Percentiles rank a stretch among this genome's conserved stretches.
phyloP scores from a whole-genome alignment of 495 filamentous ascomycete species.

The Tuber microsphaerosporum region DNA sequence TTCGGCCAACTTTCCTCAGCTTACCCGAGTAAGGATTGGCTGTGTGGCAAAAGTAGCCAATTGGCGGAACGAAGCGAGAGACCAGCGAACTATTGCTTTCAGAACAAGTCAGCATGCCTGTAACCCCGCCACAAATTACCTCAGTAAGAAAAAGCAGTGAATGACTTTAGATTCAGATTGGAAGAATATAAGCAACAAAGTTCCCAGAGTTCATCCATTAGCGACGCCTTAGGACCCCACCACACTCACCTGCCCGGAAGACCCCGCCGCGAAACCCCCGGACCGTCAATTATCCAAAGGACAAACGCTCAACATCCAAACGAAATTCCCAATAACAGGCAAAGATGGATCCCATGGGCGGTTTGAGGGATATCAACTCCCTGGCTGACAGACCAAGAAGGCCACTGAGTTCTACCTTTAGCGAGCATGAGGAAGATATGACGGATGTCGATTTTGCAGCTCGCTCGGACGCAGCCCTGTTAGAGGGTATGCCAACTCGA shows the following conservation, averaged over 20 bases:
- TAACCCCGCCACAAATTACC: not conserved
- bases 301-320: not conserved
- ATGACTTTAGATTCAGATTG: not conserved
- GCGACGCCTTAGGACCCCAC: not conserved
- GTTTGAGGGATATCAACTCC: not conserved
- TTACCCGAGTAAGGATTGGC: not conserved
- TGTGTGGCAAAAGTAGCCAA: not conserved
- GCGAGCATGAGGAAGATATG: conserved; percentile 25
- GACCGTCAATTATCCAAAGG: not conserved
- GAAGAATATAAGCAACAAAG: not conserved
- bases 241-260: not conserved
- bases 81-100: not conserved
- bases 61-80: not conserved
- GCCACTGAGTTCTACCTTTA: not conserved
- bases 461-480: conserved; percentile 15
- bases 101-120: not conserved
- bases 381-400: not conserved
- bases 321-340: not conserved
- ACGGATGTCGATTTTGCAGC: conserved; percentile 26
- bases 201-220: not conserved
- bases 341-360: not conserved
- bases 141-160: not conserved
- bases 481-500: conserved; percentile 18
- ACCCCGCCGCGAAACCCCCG: not conserved
- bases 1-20: not conserved